A percentile compares a stretch with the other conserved stretches of the same genome.
Evolutionary conservation across 192 early-diverging fungal genomes (phyloP).

Genomic region (Gigaspora rosea): DNA sequence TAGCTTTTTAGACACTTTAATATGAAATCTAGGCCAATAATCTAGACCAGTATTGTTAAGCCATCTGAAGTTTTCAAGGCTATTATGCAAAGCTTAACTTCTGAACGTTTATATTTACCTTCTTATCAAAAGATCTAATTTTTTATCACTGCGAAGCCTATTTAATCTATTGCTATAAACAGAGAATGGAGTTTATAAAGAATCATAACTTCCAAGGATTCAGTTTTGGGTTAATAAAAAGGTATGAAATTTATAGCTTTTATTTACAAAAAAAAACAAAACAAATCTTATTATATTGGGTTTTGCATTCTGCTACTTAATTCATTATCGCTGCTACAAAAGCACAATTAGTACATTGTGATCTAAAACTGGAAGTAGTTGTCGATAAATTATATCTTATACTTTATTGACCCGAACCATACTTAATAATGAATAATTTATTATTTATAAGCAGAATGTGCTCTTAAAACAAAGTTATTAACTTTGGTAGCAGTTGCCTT

Average conservation of each 20-base stretch:
- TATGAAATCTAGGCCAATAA: too few species aligned
- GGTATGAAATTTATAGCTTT: constrained; percentile 38
- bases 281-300: constrained; percentile 35
- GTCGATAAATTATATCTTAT: not conserved
- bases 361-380: constrained; percentile 90
- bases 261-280: not conserved
- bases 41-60: too few species aligned
- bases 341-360: constrained; percentile 83
- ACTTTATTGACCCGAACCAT: not conserved
- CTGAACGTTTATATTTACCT: too few species aligned
- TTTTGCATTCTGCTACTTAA: constrained; percentile 85
- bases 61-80: too few species aligned
- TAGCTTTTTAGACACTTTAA: too few species aligned
- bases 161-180: too few species aligned
- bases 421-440: not conserved
- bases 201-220: constrained; percentile 89
- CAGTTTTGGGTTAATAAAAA: constrained; percentile 70
- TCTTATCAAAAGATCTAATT: too few species aligned
- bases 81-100: too few species aligned
- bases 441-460: constrained; percentile 63
- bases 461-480: constrained; percentile 95
- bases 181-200: constrained; percentile 97
- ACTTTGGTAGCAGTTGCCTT: constrained; percentile 94
- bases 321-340: constrained; percentile 70
- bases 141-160: too few species aligned